Base-by-base conservation (phyloP, 169 alveolate species). In the Theileria sp. region DNA sequence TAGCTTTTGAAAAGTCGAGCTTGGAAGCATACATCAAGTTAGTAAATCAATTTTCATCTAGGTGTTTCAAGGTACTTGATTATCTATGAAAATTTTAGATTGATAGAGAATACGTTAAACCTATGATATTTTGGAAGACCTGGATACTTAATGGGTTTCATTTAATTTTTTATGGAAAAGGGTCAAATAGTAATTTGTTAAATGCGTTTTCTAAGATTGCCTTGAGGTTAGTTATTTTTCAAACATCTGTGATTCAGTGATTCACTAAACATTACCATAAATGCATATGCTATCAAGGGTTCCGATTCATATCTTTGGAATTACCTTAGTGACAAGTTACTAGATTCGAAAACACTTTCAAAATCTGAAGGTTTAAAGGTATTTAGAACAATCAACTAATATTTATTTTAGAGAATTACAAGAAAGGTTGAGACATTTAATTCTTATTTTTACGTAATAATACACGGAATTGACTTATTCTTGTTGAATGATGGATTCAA, bases 141-240 rank as follows among this genome's bases (percentile, higher is more conserved):
- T 83, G 89, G 89, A n/a, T 83, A 71, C 74, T 77, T 12, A 83
- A 83, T 38, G 86, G 89, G 30, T 73, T 64, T 26, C 75, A 83
- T 44, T 73, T 83, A 17, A 60, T 81, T 36, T 83, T 83, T 66
- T 68, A 60, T 38, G 89, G 89, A 49, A 62, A 56, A 0, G 89
- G 89, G 38, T 83, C 89, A 19, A 77, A 74, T 68, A 65, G 89
- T 19, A 73, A 83, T 26, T 26, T 83, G 28, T 34, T 83, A 17
- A 70, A 49, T 15, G 58, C 78, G 21, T 76, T 83, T 17, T 13
- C 69, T 10, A 67, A 77, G 66, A 34, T 78, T 8, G 89, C 86
- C 10, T 36, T 83, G 23, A 51, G 86, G 89, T 44, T 44, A 0
- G 54, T 7, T 81, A 66, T 1, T 79, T 50, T 19, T 3, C 21